Evolutionary conservation across 2,329 filamentous ascomycete species (phyloP).

Genomic region (Lojkania enalia): DNA sequence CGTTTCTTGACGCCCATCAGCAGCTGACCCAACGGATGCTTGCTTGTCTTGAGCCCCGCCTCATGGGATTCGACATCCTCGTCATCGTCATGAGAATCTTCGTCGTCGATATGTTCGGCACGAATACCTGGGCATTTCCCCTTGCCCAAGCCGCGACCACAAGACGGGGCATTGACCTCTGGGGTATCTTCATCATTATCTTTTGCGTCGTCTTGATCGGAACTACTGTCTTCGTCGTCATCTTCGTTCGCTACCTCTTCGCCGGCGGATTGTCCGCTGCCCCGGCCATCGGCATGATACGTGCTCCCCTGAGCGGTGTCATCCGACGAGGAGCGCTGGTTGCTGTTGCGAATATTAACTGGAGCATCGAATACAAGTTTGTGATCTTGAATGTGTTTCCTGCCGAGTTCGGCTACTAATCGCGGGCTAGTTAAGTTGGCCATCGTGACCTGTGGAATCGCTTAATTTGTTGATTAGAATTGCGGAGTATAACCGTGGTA

Average conservation of each 20-base stretch:
- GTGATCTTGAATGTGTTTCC: slow-evolving; percentile 35
- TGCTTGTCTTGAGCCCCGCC: slow-evolving; percentile 35
- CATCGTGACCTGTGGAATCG: slow-evolving; percentile 19
- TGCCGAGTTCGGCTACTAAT: slow-evolving; percentile 33
- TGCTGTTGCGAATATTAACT: slow-evolving; percentile 23
- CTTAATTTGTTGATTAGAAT: too few relatives aligned
- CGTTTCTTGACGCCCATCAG: slow-evolving; percentile 43
- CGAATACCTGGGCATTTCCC: slow-evolving; percentile 43
- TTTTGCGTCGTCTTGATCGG: slow-evolving; percentile 31
- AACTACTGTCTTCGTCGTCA: slow-evolving; percentile 39
- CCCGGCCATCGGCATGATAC: slow-evolving; percentile 27
- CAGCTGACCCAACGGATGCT: slow-evolving; percentile 32
- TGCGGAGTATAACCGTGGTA: slow-evolving; percentile 5
- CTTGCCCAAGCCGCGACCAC: slow-evolving; percentile 36
- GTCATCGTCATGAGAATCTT: slow-evolving; percentile 35
- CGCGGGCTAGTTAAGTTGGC: slow-evolving; percentile 29
- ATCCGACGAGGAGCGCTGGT: slow-evolving; percentile 26
- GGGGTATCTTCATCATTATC: slow-evolving; percentile 43
- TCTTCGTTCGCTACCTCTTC: slow-evolving; percentile 39
- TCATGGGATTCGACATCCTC: slow-evolving; percentile 31
- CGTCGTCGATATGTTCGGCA: slow-evolving; percentile 37
- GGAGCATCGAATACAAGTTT: slow-evolving; percentile 31
- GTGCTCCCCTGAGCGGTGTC: slow-evolving; percentile 23
- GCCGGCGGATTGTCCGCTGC: slow-evolving; percentile 29
- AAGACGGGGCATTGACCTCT: slow-evolving; percentile 40